These are phyloP conservation scores for Punctularia strigosozonata DNA, from an alignment of 768 basidiomycete species.

Conservation along the genomic window DNA sequence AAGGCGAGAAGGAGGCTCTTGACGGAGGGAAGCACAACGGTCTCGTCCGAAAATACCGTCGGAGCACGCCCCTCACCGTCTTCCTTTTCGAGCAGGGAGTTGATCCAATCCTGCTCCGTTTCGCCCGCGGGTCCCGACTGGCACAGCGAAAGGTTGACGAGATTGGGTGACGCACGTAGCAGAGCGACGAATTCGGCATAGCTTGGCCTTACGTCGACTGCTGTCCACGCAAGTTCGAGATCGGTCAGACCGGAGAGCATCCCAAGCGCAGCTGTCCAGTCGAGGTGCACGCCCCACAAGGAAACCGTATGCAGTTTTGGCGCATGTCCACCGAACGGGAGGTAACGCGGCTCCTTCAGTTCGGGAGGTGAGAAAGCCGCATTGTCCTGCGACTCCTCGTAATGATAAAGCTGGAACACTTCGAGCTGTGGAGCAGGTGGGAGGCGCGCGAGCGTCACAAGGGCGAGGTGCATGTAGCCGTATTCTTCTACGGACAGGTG, in stretches of 20 bases:
- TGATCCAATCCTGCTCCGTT: slow-evolving; percentile 25
- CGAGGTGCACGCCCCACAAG: slow-evolving; percentile 62
- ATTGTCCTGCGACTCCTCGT: slow-evolving; percentile 30
- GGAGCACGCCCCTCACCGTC: background rate
- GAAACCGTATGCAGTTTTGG: slow-evolving; percentile 37
- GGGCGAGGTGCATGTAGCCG: slow-evolving; percentile 31
- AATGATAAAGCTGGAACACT: slow-evolving; percentile 40
- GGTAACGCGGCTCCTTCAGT: slow-evolving; percentile 28
- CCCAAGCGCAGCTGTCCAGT: slow-evolving; percentile 42
- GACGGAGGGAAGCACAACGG: slow-evolving; percentile 13
- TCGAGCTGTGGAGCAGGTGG: slow-evolving; percentile 43
- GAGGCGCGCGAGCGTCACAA: slow-evolving; percentile 29
- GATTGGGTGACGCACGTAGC: slow-evolving; percentile 38
- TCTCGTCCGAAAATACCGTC: slow-evolving; percentile 3
- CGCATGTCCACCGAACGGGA: slow-evolving; percentile 39
- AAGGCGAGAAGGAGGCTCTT: slow-evolving; percentile 21
- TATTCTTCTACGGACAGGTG: slow-evolving; percentile 35
- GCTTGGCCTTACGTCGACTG: slow-evolving; percentile 49
- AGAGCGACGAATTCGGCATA: slow-evolving; percentile 41
- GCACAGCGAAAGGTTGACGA: slow-evolving; percentile 39
- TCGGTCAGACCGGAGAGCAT: slow-evolving; percentile 35
- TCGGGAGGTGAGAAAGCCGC: slow-evolving; percentile 33
- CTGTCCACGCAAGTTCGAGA: slow-evolving; percentile 52
- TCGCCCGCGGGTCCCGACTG: slow-evolving; percentile 43
- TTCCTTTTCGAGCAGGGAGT: slow-evolving; percentile 7